Conservation (phyloP, 2,329 filamentous ascomycete genomes). For the Erysiphe neolycopersici region DNA sequence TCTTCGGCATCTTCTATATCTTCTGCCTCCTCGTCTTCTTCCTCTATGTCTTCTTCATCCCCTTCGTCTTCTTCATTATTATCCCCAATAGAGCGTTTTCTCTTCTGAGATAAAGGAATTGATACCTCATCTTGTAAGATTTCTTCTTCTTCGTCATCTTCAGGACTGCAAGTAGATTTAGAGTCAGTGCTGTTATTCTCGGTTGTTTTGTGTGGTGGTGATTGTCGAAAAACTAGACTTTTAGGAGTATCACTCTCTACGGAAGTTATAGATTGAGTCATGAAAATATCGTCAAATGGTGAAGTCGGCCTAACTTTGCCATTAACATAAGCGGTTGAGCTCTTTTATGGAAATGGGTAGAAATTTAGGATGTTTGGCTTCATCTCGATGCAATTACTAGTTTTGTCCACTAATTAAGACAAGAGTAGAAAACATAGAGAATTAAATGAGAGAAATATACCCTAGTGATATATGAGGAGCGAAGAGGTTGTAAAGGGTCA, state of each 20-base stretch:
- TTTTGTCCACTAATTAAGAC: too few species aligned
- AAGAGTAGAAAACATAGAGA: too few species aligned
- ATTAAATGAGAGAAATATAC: too few species aligned
- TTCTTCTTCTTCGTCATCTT: constrained; percentile 4
- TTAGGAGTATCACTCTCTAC: constrained; percentile 6
- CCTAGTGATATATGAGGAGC: too few species aligned
- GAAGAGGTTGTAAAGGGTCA: too few species aligned
- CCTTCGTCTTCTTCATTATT: constrained; percentile 18
- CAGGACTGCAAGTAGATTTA: background rate
- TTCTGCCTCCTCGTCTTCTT: too few species aligned
- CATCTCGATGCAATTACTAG: too few species aligned
- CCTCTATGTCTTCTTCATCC: too few species aligned
- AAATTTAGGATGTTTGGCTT: too few species aligned
- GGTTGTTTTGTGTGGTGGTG: constrained; percentile 3
- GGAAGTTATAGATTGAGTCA: constrained; percentile 2
- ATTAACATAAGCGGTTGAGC: background rate
- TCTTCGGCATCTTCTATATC: too few species aligned
- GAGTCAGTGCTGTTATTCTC: constrained; percentile 2
- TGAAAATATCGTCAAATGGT: constrained; percentile 1
- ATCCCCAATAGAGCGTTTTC: constrained; percentile 26
- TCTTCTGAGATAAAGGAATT: constrained; percentile 22
- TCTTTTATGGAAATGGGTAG: too few species aligned
- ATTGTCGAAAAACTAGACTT: constrained; percentile 6
- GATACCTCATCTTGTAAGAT: constrained; percentile 11
- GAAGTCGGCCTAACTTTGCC: constrained; percentile 4